Base-by-base conservation (phyloP, 306 rosid genomes). In the Gastrolobium villosum region DNA sequence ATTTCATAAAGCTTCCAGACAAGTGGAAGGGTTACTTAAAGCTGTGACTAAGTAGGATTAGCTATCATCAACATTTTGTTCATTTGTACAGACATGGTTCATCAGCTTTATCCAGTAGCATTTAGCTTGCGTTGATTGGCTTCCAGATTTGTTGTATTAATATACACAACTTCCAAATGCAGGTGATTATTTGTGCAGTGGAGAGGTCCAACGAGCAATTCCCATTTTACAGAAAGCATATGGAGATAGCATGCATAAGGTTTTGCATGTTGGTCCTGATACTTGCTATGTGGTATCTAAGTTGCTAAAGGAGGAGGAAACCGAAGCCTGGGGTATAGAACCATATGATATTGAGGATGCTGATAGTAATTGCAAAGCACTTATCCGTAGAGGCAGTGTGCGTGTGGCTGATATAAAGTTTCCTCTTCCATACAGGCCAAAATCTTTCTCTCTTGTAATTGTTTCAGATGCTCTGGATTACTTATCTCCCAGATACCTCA, bases 251-350 rank as follows among this genome's bases (percentile, higher is more conserved):
- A 88, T 86, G 94, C 94, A 75, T 60, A 90, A 83, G 75, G 88
- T 90, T 78, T 86, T 90, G 79, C 94, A 90, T 54, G 87, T 90
- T 72, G 94, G 94, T 54, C 94, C 92, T 26, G 90, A 88, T 63
- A 75, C 89, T 34, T 87, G 89, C 82, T 84, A 72, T 13, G 91
- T 89, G 76, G 89, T 86, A 71, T 87, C 87, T 31, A 84, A 78
- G 73, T 85, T 91, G 87, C 76, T 71, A 48, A 79, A 72, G 75
- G 88, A 92, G 81, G 89, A 85, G 10, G 97, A 88, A 81, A 89
- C 94, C 68, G 92, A 88, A 77, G 97, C 91, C 15, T 92, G 97
- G 97, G 97, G 92, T 49, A 43, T 85, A 74, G 97, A 91, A 61
- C 97, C 97, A 13, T 92, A 89, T 28, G 94, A 89, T 72, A 74